Conservation (phyloP, 805 yeast species). For the Kregervanrija pseudodelftensis region DNA sequence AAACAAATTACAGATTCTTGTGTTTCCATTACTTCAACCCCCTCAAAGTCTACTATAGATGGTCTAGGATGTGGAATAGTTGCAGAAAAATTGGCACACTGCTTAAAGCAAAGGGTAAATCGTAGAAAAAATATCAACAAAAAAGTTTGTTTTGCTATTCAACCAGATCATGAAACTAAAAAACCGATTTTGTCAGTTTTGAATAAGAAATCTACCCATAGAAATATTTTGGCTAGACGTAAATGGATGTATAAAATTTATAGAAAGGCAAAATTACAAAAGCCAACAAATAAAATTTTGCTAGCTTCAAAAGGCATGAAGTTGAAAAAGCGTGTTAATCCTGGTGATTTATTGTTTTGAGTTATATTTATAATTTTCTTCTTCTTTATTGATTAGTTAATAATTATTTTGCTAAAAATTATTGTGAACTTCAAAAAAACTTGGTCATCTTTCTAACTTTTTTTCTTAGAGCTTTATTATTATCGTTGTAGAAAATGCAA, state of each 20-base stretch:
- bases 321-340: not conserved
- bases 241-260: slow-evolving; percentile 1
- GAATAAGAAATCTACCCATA: not conserved
- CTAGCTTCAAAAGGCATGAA: not conserved
- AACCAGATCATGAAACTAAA: not conserved
- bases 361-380: too few relatives aligned
- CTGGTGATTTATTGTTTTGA: not conserved
- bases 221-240: not conserved
- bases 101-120: too few relatives aligned
- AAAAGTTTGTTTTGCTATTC: not conserved
- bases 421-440: too few relatives aligned
- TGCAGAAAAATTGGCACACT: too few relatives aligned
- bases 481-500: too few relatives aligned
- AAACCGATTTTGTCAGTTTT: not conserved
- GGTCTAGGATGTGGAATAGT: too few relatives aligned
- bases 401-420: too few relatives aligned
- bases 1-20: slow-evolving; percentile 1
- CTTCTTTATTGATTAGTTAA: too few relatives aligned
- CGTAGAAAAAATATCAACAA: too few relatives aligned
- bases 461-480: too few relatives aligned
- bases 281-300: not conserved
- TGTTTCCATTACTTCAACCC: slow-evolving; percentile 9
- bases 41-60: not conserved
- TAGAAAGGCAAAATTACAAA: not conserved
- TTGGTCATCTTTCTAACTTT: too few relatives aligned